These are phyloP conservation scores for Pistacia atlantica DNA, from an alignment of 345 rosid species.

Conservation along the genomic window DNA sequence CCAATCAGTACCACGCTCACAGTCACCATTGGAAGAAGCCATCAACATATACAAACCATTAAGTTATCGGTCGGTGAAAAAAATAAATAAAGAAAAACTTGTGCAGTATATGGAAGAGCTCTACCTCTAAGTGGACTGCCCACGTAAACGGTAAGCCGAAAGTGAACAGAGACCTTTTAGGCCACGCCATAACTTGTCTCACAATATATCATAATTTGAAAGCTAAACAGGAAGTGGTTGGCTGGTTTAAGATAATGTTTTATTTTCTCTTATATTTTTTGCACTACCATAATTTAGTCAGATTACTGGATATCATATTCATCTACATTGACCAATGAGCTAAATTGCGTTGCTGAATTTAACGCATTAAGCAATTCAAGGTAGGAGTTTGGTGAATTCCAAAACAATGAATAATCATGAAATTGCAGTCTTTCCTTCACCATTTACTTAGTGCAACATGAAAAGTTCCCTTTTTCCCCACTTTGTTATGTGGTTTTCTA, in stretches of 20 bases:
- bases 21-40: not conserved
- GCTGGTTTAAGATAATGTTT: constrained; percentile 7
- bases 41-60: not conserved
- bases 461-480: not conserved
- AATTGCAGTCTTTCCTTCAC: not conserved
- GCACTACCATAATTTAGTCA: not conserved
- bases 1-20: no score
- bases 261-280: not conserved
- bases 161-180: constrained; percentile 6
- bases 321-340: not conserved
- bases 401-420: no score
- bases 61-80: constrained; percentile 7
- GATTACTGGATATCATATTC: not conserved
- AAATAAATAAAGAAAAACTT: not conserved
- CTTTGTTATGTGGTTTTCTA: not conserved
- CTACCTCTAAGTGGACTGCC: constrained; percentile 9
- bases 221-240: not conserved
- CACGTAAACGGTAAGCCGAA: constrained; percentile 15
- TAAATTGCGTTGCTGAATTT: not conserved
- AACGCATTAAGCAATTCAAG: no score
- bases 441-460: not conserved
- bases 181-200: constrained; percentile 7
- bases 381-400: no score
- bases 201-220: not conserved
- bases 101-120: constrained; percentile 1